These are phyloP conservation scores for Leccinum olivaceopallidum DNA, from an alignment of 768 basidiomycete species.

Conservation along the genomic window DNA sequence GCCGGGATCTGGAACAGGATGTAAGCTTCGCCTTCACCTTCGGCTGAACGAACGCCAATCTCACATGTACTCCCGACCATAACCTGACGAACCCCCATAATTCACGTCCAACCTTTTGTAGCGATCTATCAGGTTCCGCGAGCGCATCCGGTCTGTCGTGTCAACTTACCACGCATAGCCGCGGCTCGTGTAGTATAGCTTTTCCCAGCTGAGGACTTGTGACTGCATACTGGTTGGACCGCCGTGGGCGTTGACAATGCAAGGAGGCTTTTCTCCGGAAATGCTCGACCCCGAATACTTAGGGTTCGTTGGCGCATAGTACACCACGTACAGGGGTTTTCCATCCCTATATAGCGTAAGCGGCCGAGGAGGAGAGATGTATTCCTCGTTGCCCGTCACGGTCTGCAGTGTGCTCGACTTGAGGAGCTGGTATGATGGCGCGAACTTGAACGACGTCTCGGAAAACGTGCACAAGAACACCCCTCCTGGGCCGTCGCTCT, in stretches of 20 bases:
- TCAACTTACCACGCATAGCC: conserved; percentile 69
- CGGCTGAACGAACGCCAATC: conserved; percentile 1
- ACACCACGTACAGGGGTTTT: conserved; percentile 58
- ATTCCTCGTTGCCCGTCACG: conserved; percentile 15
- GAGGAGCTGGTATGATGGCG: conserved; percentile 21
- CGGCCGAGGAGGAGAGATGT: conserved; percentile 50
- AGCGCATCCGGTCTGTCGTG: too few relatives aligned
- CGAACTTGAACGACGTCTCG: conserved; percentile 19
- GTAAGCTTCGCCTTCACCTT: not conserved
- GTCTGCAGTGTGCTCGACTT: conserved; percentile 26
- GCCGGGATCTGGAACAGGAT: conserved; percentile 40
- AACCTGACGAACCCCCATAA: conserved; percentile 74
- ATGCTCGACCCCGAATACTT: conserved; percentile 49
- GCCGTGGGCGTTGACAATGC: conserved; percentile 65
- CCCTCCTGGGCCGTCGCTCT: conserved; percentile 32
- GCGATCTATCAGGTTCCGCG: not conserved
- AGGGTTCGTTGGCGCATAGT: conserved; percentile 68
- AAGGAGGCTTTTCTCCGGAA: conserved; percentile 63
- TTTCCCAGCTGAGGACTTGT: conserved; percentile 54
- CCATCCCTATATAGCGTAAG: conserved; percentile 41
- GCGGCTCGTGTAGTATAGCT: conserved; percentile 66
- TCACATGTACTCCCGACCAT: conserved; percentile 65
- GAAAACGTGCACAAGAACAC: conserved; percentile 33
- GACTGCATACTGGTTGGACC: conserved; percentile 58
- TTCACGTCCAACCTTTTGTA: conserved; percentile 66